phyloP scores from a whole-genome alignment of 805 yeast species.

The Starmerella geochares region DNA sequence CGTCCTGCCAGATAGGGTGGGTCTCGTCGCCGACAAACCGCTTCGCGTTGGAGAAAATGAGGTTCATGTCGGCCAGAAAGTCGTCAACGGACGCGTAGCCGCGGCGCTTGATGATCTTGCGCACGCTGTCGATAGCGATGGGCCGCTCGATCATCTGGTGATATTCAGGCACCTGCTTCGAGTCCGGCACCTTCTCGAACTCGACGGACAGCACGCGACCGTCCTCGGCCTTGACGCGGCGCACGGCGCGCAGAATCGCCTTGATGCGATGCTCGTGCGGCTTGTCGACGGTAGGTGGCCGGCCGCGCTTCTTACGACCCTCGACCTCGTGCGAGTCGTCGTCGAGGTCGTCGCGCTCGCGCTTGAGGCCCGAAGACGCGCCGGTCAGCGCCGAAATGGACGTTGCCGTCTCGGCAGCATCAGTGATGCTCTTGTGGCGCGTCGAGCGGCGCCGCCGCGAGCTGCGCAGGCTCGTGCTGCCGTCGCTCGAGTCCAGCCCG shows the following conservation, averaged over 20 bases:
- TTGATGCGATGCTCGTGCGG: constrained; percentile 90
- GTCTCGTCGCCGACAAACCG: constrained; percentile 46
- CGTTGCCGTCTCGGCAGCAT: constrained; percentile 9
- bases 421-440: constrained; percentile 16
- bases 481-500: constrained; percentile 26
- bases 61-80: constrained; percentile 65
- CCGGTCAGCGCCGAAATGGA: constrained; percentile 12
- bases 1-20: constrained; percentile 49
- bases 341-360: constrained; percentile 26
- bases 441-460: constrained; percentile 26
- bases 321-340: constrained; percentile 32
- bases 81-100: constrained; percentile 65
- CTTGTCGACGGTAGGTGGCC: constrained; percentile 84
- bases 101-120: constrained; percentile 75
- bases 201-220: constrained; percentile 43
- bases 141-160: constrained; percentile 37
- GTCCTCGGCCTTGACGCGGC: constrained; percentile 53
- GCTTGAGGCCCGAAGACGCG: constrained; percentile 3
- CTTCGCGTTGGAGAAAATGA: constrained; percentile 66
- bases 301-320: constrained; percentile 58
- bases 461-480: constrained; percentile 21
- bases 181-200: constrained; percentile 77
- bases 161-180: constrained; percentile 44
- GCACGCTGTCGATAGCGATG: constrained; percentile 40
- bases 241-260: constrained; percentile 68